Base-by-base conservation (phyloP, 2,329 filamentous ascomycete genomes). In the Leptoxyphium fumago region DNA sequence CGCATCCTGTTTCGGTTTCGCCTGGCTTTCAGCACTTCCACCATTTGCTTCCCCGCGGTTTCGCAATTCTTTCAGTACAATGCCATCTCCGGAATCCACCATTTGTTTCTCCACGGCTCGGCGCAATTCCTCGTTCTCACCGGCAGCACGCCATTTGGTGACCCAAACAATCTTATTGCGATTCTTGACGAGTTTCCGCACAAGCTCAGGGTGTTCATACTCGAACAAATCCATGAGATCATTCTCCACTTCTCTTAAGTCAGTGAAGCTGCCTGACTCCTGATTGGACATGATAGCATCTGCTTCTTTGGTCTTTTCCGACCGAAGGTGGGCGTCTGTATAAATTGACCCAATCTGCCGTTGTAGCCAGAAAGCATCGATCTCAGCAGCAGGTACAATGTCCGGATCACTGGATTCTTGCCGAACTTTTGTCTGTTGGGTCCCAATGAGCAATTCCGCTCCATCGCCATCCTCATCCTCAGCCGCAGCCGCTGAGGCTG, bases 221-320 rank as follows among this genome's bases (percentile, higher is more conserved):
- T 98, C 91, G 55, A 98, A 96, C 0, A 98, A 74, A 56, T 95
- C 91, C 84, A 96, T 96, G 46, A 98, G 72, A 50, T 98, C 91
- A 62, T 98, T 98, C 59, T 98, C 91, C 45, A 96, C 88, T 57
- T 98, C 89, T 55, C 89, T 80, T 28, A 96, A 70, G 11, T 84
- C 75, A 62, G 84, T 88, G 56, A 93, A 86, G 47, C 89, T 81
- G 13, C 82, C 87, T 44, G 83, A 81, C 42, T 75, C 82, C 2
- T 79, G 73, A 49, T 82, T 74, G 39, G 84, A 87, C 43, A 98
- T 73, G 40, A 93, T 87, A 30, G 80, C 77, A 43, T 98, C 72
- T 0, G 87, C 88, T 52, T 85, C 75, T 51, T 81, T 77, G 5
- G 91, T 91, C 68, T 96, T 96, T 60, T 91, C 85, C 56, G 94